Conservation (phyloP, 768 basidiomycete species). For the Suillus subaureus region DNA sequence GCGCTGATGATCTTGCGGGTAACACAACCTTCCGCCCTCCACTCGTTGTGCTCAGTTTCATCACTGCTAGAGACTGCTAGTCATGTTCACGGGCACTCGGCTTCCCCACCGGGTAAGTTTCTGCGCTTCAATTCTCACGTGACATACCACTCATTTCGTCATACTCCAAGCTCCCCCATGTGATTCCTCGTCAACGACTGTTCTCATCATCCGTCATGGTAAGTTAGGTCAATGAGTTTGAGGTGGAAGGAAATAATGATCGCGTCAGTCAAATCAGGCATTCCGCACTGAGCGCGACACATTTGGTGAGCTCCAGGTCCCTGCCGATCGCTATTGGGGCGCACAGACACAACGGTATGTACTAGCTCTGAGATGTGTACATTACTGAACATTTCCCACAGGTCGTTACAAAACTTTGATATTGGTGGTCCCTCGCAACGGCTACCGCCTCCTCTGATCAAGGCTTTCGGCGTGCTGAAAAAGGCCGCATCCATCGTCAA, state of each 20-base stretch:
- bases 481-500: conserved; percentile 96
- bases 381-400: conserved; percentile 31
- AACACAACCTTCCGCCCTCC: neutral
- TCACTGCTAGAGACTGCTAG: neutral
- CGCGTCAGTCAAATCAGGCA: conserved; percentile 44
- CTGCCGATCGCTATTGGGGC: conserved; percentile 91
- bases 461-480: conserved; percentile 97
- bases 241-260: neutral
- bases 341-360: conserved; percentile 93
- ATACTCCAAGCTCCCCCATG: conserved; percentile 8
- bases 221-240: conserved; percentile 1
- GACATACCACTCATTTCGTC: conserved; percentile 13
- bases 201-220: conserved; percentile 44
- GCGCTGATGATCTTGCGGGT: neutral
- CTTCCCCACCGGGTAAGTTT: conserved; percentile 17
- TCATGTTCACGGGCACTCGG: conserved; percentile 13
- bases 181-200: conserved; percentile 11
- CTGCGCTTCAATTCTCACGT: conserved; percentile 20
- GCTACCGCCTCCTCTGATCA: conserved; percentile 92
- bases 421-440: conserved; percentile 95
- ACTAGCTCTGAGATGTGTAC: neutral
- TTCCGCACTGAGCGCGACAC: conserved; percentile 90
- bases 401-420: conserved; percentile 96
- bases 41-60: neutral
- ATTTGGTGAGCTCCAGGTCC: conserved; percentile 92